Conservation (phyloP, 2,329 filamentous ascomycete species). For the Monilinia fructigena region DNA sequence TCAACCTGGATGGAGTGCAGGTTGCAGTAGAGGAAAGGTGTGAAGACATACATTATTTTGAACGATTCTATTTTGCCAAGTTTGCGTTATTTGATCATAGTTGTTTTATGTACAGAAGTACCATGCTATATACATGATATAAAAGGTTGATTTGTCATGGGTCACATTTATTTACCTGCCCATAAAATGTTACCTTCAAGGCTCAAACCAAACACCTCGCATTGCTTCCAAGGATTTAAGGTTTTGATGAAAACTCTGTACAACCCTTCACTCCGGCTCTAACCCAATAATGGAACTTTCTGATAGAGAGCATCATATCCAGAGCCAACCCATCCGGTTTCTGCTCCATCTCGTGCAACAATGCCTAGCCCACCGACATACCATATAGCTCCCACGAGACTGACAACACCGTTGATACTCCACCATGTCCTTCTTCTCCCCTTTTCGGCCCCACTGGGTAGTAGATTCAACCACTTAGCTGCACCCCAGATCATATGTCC, state of each 20-base stretch:
- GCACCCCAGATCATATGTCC: constrained; percentile 83
- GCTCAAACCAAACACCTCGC: constrained; percentile 12
- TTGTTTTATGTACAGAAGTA: constrained; percentile 1
- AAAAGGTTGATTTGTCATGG: background rate
- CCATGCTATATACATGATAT: constrained; percentile 9
- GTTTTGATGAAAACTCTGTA: background rate
- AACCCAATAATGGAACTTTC: constrained; percentile 56
- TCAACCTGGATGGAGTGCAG: background rate
- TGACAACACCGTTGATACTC: constrained; percentile 64
- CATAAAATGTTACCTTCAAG: background rate
- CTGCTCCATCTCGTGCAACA: constrained; percentile 68
- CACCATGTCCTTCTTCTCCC: constrained; percentile 66
- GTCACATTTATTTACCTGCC: background rate
- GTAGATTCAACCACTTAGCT: constrained; percentile 74
- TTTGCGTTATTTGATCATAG: background rate
- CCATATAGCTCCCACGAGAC: constrained; percentile 66
- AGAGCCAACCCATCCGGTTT: constrained; percentile 74
- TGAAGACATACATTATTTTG: background rate
- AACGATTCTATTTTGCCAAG: background rate
- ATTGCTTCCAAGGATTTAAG: background rate
- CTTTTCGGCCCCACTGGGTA: constrained; percentile 56
- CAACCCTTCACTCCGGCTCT: background rate
- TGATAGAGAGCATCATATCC: constrained; percentile 75
- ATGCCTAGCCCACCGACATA: constrained; percentile 77
- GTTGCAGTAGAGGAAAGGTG: too few relatives aligned